Evolutionary conservation across 495 filamentous ascomycete genomes (phyloP).

Genomic region (Penicillium silybi): DNA sequence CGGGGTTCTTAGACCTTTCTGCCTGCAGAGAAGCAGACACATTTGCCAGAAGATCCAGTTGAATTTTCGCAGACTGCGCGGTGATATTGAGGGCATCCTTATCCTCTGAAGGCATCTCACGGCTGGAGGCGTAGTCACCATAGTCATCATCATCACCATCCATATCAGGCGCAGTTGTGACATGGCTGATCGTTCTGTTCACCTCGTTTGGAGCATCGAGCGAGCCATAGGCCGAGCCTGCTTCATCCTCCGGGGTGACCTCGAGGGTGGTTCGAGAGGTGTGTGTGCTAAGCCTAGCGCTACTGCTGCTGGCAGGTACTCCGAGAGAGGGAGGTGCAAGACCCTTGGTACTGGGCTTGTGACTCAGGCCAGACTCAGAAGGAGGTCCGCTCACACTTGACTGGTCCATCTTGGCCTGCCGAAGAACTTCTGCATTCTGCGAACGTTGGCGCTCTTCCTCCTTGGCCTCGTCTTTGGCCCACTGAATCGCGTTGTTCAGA

Average conservation of each 20-base stretch:
- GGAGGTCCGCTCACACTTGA: constrained; percentile 37
- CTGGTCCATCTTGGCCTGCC: constrained; percentile 67
- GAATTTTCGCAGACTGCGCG: constrained; percentile 88
- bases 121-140: constrained; percentile 76
- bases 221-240: constrained; percentile 50
- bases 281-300: constrained; percentile 36
- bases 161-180: constrained; percentile 42
- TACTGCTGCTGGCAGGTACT: constrained; percentile 33
- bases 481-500: constrained; percentile 97
- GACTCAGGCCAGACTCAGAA: constrained; percentile 29
- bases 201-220: constrained; percentile 55
- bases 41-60: constrained; percentile 81
- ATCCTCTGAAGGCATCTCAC: constrained; percentile 63
- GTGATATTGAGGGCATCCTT: constrained; percentile 95
- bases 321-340: constrained; percentile 32
- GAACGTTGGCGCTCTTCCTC: constrained; percentile 74
- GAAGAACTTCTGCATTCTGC: constrained; percentile 69
- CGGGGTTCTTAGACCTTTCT: constrained; percentile 66
- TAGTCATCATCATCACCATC: constrained; percentile 81
- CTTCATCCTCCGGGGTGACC: constrained; percentile 48
- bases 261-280: constrained; percentile 51
- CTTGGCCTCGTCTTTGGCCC: constrained; percentile 93
- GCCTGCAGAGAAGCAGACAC: constrained; percentile 76
- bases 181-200: constrained; percentile 43
- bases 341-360: constrained; percentile 37